These are phyloP conservation scores for Cutaneotrichosporon arboriforme DNA, from an alignment of 1,284 basidiomycete species.

Conservation along the genomic window DNA sequence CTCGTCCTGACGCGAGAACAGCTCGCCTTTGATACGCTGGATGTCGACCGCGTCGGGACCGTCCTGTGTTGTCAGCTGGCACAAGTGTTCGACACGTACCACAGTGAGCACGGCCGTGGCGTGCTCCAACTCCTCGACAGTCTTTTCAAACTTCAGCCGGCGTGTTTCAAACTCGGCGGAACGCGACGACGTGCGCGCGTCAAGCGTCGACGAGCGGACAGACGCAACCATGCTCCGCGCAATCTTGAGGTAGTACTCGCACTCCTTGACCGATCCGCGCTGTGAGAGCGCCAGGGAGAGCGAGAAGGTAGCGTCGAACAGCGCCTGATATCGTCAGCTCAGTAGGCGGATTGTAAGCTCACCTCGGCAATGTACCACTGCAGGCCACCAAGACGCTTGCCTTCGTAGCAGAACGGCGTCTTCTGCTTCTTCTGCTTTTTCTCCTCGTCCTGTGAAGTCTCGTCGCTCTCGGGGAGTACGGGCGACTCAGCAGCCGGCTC, in stretches of 20 bases:
- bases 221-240: conserved; percentile 63
- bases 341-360: neutral
- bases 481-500: conserved; percentile 5
- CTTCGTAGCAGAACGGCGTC: conserved; percentile 18
- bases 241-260: conserved; percentile 72
- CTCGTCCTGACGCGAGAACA: conserved; percentile 50
- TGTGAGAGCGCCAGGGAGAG: conserved; percentile 59
- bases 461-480: neutral
- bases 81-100: conserved; percentile 19
- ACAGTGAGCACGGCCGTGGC: conserved; percentile 49
- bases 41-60: conserved; percentile 59
- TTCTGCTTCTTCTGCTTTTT: neutral
- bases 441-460: neutral
- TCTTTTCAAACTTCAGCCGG: conserved; percentile 57
- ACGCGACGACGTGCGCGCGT: conserved; percentile 60
- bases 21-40: conserved; percentile 56
- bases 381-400: conserved; percentile 53
- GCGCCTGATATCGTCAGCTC: conserved; percentile 24
- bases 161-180: conserved; percentile 65
- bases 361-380: conserved; percentile 68
- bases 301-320: conserved; percentile 61
- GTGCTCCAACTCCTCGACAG: conserved; percentile 53
- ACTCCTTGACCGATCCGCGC: conserved; percentile 72
- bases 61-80: conserved; percentile 32
- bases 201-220: conserved; percentile 60